phyloP scores from a whole-genome alignment of 768 basidiomycete genomes.

The Phylloporus arenicola region DNA sequence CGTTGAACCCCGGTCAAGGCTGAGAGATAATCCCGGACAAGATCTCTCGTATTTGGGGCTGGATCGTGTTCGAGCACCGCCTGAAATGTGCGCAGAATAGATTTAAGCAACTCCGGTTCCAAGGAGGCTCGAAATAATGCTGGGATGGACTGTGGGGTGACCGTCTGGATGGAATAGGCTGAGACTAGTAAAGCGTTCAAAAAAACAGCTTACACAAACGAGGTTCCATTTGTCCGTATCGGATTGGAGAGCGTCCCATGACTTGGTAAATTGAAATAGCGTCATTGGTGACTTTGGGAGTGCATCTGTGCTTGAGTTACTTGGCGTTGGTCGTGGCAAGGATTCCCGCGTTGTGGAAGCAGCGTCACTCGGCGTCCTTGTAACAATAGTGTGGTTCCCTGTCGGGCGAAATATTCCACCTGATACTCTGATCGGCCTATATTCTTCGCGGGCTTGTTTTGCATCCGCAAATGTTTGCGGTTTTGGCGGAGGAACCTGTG shows the following conservation, averaged over 20 bases:
- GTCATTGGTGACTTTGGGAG: conserved; percentile 34
- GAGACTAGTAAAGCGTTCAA: neutral
- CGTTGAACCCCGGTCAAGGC: conserved; percentile 52
- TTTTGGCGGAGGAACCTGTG: conserved; percentile 10
- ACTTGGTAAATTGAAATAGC: conserved; percentile 57
- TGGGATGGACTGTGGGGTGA: conserved; percentile 53
- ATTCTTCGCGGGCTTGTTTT: conserved; percentile 48
- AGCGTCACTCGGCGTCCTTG: conserved; percentile 24
- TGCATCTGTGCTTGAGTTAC: neutral
- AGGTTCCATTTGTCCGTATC: conserved; percentile 51
- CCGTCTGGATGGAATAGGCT: conserved; percentile 34
- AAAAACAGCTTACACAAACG: conserved; percentile 45
- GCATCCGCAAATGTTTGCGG: conserved; percentile 51
- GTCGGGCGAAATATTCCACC: conserved; percentile 70
- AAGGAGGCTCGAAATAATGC: conserved; percentile 63
- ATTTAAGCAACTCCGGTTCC: conserved; percentile 57
- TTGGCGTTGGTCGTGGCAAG: neutral
- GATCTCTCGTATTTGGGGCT: conserved; percentile 6
- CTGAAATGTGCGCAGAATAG: conserved; percentile 50
- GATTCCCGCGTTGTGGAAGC: conserved; percentile 4
- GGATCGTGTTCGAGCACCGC: conserved; percentile 24
- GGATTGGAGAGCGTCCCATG: conserved; percentile 46
- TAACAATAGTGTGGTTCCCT: conserved; percentile 57
- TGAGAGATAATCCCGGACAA: conserved; percentile 45
- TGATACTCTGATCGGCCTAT: conserved; percentile 44